Conservation (phyloP, 2,329 filamentous ascomycete genomes). For the Apiospora saccharicola region DNA sequence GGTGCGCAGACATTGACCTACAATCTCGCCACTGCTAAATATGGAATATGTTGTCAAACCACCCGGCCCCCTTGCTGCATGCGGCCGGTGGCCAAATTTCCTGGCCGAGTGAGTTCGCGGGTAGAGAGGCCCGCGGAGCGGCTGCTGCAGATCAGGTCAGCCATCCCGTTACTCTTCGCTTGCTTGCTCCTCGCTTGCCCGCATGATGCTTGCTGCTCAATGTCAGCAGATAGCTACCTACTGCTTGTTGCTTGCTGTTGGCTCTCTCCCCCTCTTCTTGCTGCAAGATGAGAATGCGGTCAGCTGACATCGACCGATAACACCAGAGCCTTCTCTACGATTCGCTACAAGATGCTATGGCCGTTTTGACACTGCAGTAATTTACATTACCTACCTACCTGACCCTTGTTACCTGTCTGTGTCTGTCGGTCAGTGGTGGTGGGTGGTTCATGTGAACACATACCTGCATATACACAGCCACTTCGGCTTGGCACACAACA, state of each 20-base stretch:
- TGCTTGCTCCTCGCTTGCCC: neutral
- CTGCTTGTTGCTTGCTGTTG: neutral
- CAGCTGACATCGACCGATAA: constrained; percentile 8
- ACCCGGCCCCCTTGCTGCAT: neutral
- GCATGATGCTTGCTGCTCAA: neutral
- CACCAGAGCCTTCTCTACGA: neutral
- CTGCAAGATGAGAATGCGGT: neutral
- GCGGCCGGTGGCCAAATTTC: neutral
- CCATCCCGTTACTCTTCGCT: constrained; percentile 1
- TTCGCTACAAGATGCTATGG: neutral
- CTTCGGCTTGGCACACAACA: constrained; percentile 3
- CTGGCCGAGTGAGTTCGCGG: neutral
- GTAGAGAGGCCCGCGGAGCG: constrained; percentile 11
- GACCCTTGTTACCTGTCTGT: neutral
- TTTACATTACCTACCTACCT: neutral
- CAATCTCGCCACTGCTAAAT: constrained; percentile 17
- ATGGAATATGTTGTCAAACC: constrained; percentile 1
- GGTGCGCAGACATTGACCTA: neutral
- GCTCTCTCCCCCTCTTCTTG: neutral
- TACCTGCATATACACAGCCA: constrained; percentile 16
- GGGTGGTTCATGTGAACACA: constrained; percentile 10
- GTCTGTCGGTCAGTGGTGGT: neutral
- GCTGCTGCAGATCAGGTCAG: constrained; percentile 5
- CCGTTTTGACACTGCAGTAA: constrained; percentile 10
- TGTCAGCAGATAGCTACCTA: neutral